A percentile compares a stretch with the other conserved stretches of the same genome.
Conservation (phyloP, 768 basidiomycete species). For the Candolleomyces aberdarensis region DNA sequence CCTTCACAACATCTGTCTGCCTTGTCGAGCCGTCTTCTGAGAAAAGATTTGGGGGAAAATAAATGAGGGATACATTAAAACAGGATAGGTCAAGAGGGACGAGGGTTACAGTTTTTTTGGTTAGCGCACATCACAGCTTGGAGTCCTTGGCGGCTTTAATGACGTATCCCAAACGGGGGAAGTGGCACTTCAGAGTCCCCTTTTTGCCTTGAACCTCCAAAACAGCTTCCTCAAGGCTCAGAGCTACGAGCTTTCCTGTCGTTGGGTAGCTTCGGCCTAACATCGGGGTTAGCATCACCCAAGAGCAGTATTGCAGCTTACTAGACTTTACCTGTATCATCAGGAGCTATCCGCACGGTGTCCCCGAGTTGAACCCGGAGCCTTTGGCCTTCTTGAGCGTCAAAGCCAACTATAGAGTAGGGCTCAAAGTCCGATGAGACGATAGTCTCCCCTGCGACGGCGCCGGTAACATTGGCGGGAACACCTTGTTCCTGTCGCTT, state of each 20-base stretch:
- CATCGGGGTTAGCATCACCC: background rate
- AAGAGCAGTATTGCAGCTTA: background rate
- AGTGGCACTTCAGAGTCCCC: constrained; percentile 48
- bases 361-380: constrained; percentile 38
- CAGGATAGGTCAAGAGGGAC: no score
- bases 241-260: constrained; percentile 45
- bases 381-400: constrained; percentile 38
- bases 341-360: constrained; percentile 39
- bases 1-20: no score
- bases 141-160: constrained; percentile 10
- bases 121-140: background rate
- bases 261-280: constrained; percentile 42
- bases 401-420: constrained; percentile 41
- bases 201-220: constrained; percentile 41
- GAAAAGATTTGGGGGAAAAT: no score
- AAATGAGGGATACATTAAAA: no score
- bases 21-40: no score
- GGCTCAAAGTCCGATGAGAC: constrained; percentile 33
- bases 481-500: constrained; percentile 23
- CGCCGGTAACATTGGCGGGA: constrained; percentile 30
- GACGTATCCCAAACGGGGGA: constrained; percentile 45
- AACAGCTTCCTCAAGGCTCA: constrained; percentile 46
- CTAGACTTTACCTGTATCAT: constrained; percentile 41
- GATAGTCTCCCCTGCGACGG: constrained; percentile 42
- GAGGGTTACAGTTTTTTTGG: no score